Percentiles rank a stretch among this genome's conserved stretches.
Conservation (phyloP, 257 asterid species). For the Solanum paucissectum region DNA sequence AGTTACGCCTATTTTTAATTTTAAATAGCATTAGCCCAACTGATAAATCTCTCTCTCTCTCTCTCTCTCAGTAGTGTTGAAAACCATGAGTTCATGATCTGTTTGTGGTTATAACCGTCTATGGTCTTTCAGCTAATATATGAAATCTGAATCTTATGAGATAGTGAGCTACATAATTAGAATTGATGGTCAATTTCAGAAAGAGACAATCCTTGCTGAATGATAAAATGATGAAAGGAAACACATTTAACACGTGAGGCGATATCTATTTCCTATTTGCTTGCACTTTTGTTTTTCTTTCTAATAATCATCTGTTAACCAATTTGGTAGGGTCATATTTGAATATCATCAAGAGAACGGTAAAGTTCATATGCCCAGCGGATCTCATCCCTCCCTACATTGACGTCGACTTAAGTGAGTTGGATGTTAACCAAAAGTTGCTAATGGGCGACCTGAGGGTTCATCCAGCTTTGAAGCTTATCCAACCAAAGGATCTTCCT, state of each 20-base stretch:
- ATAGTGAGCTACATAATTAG: background rate
- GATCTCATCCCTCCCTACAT: conserved; percentile 82
- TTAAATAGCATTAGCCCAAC: background rate
- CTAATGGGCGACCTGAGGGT: conserved; percentile 67
- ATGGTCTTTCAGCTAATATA: background rate
- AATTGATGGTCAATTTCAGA: background rate
- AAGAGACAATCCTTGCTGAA: background rate
- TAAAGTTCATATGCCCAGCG: conserved; percentile 72
- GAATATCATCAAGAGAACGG: conserved; percentile 75
- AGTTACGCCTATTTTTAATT: background rate
- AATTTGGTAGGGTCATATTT: conserved; percentile 52
- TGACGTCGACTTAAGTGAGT: conserved; percentile 80
- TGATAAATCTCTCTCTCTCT: background rate
- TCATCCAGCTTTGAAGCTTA: conserved; percentile 78
- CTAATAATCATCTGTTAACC: background rate
- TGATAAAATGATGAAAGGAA: background rate
- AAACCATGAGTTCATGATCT: background rate
- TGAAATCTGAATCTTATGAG: background rate
- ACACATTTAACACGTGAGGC: background rate
- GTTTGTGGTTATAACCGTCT: background rate
- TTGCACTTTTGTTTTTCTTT: background rate
- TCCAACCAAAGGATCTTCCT: conserved; percentile 24
- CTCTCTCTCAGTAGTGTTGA: background rate
- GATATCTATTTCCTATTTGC: background rate
- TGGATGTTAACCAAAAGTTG: conserved; percentile 79